Base-by-base conservation (phyloP, 805 yeast genomes). In the Cyberlindnera meyerae region DNA sequence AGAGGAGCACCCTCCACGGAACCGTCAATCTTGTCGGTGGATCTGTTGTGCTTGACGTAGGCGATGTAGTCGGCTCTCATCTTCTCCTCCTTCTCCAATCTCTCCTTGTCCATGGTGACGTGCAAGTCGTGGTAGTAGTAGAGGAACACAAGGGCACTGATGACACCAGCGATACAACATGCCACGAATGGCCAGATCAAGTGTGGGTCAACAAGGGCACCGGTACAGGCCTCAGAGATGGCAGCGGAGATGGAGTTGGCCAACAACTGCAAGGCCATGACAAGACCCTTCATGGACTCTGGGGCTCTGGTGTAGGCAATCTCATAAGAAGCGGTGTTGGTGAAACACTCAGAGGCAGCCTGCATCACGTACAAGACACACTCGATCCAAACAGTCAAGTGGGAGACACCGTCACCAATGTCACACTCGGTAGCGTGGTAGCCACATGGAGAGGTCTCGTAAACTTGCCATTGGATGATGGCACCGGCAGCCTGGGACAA, bases 241-340 rank as follows among this genome's bases (percentile, higher is more conserved):
- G 88, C 87, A 18, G 90, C 72, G 40, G 93, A 88, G 34, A 80
- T 51, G n/a, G 94, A 93, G 47, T 70, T 78, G 28, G 83, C 81
- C 39, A 83, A 62, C 52, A 84, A 67, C 66, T 79, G 82, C 34
- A 66, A 45, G 12, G 80, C 69, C 70, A 66, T 65, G 31, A 63
- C 61, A 28, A 66, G 57, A 14, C 67, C 60, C 43, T 62, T 66
- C 68, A 65, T 63, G 27, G 71, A 62, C 8, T 69, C 70, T 28
- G 93, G 93, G 6, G 93, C 90, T 64, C 83, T 80, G 18, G 88
- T 77, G 63, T 81, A 84, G 14, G 94, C 94, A 55, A 81, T 82
- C 63, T 84, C 93, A 49, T 81, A 72, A 50, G 90, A 93, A 16
- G 93, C 82, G 50, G 82, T 75, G 36, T 84, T 79, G 22, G 89